Evolutionary conservation across 2,329 filamentous ascomycete genomes (phyloP), one percentile per base, ranked within the genome.

Genomic region (Aspergillus vadensis): DNA sequence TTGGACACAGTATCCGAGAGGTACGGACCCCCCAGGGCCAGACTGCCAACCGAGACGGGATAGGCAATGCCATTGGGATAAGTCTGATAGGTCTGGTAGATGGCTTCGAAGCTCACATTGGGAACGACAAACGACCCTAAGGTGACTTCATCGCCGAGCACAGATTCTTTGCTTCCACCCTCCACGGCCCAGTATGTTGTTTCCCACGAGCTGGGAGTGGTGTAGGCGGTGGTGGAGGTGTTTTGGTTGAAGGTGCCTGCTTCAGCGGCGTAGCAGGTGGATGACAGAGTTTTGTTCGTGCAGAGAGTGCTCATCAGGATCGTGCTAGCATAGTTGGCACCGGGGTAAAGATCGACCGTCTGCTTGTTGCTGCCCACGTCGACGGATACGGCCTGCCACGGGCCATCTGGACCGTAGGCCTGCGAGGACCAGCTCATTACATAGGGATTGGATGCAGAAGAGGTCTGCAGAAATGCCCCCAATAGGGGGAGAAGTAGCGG

Each of bases 381-480:
- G 2, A 69, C 52, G 8, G 54, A 55, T 2, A 71, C 64, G 5
- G 69, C 69, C 8, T 71, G 67, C 70, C 69, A 72, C 12, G 69
- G 70, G 5, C 69, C 69, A 59, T 72, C 69, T 1, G 67, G 67
- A 10, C 67, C 68, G 56, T 67, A 69, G 12, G 47, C 50, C 53
- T 62, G 48, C 4, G 60, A 27, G 7, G 65, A 68, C 67, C 67
- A 70, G 15, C 38, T 59, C 55, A 67, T 55, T 5, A 51, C 48
- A 55, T 56, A 54, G 12, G 66, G 66, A 10, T 21, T 58, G 15
- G 51, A 47, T 5, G 61, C 61, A 21, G 44, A n/a, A 15, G 53
- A 43, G 21, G 36, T 49, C 25, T 47, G 49, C 14, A 27, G 30
- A 36, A 63, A 25, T 25, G 56, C 7, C 12, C 23, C 19, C 47